These are phyloP conservation scores for Aureoboletus auriporus DNA, from an alignment of 768 basidiomycete species.

Conservation along the genomic window DNA sequence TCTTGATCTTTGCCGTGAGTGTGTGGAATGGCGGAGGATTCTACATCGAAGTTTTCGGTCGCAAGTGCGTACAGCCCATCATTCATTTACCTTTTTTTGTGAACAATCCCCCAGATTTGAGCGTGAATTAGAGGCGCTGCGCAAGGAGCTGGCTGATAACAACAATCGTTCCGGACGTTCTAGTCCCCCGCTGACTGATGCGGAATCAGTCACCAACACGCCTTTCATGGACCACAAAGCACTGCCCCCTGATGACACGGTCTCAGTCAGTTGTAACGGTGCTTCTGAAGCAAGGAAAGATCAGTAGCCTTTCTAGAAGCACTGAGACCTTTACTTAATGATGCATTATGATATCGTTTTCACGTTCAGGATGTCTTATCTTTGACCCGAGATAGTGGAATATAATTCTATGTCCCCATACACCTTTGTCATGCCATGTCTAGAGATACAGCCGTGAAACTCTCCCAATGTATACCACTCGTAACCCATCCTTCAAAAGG, in stretches of 20 bases:
- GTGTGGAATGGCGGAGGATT: conserved; percentile 97
- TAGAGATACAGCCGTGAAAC: conserved; percentile 32
- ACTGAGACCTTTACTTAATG: conserved; percentile 8
- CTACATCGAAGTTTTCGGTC: conserved; percentile 95
- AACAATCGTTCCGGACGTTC: conserved; percentile 50
- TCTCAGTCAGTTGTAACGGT: conserved; percentile 6
- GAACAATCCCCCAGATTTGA: conserved; percentile 62
- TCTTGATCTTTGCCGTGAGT: conserved; percentile 78
- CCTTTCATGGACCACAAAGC: conserved; percentile 23
- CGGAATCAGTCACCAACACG: conserved; percentile 36
- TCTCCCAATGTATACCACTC: conserved; percentile 52
- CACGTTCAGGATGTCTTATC: conserved; percentile 10
- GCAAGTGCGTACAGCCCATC: conserved; percentile 64
- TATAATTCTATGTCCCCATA: neutral
- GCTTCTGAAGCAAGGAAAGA: conserved; percentile 26
- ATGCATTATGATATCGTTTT: conserved; percentile 12
- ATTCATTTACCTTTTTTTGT: neutral
- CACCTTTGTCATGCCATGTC: conserved; percentile 3
- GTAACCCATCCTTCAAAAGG: conserved; percentile 62
- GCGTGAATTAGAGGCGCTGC: conserved; percentile 82
- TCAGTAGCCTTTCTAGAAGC: conserved; percentile 13
- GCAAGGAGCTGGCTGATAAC: conserved; percentile 83
- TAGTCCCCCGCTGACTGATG: conserved; percentile 49
- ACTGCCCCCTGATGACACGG: conserved; percentile 21
- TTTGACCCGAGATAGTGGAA: conserved; percentile 2